phyloP scores from a whole-genome alignment of 23 red algal species.

The Chondrus crispus region DNA sequence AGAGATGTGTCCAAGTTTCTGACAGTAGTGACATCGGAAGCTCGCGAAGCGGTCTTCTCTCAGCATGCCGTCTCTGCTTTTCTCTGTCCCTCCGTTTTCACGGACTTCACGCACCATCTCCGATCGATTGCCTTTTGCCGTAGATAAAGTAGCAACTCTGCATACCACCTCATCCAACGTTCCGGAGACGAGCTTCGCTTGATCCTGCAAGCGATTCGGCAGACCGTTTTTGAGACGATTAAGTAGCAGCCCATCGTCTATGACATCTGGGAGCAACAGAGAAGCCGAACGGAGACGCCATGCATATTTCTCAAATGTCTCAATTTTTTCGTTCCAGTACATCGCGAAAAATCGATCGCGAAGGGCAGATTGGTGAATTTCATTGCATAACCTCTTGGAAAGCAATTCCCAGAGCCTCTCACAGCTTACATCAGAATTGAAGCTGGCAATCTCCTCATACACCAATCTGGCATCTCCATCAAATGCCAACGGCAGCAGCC shows the following conservation, averaged over 20 bases:
- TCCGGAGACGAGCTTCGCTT: not conserved
- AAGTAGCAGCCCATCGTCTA: not conserved
- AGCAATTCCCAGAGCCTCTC: not conserved
- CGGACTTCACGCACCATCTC: too few relatives aligned
- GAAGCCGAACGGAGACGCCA: not conserved
- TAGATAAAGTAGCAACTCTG: too few relatives aligned
- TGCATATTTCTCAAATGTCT: not conserved
- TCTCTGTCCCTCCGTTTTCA: too few relatives aligned
- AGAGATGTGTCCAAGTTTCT: too few relatives aligned
- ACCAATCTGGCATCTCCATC: not conserved
- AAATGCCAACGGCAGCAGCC: not conserved
- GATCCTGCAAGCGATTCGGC: not conserved
- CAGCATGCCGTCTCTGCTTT: too few relatives aligned
- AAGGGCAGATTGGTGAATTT: not conserved
- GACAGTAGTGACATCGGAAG: too few relatives aligned
- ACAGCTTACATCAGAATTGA: too few relatives aligned
- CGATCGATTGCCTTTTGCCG: too few relatives aligned
- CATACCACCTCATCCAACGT: conserved; percentile 3
- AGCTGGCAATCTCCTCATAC: not conserved
- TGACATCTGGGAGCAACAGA: not conserved
- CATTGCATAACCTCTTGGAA: not conserved
- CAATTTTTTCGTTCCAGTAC: not conserved
- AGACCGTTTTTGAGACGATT: not conserved
- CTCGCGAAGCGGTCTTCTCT: too few relatives aligned
- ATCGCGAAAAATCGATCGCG: not conserved